phyloP scores from a whole-genome alignment of 345 rosid genomes.

The Populus alba region DNA sequence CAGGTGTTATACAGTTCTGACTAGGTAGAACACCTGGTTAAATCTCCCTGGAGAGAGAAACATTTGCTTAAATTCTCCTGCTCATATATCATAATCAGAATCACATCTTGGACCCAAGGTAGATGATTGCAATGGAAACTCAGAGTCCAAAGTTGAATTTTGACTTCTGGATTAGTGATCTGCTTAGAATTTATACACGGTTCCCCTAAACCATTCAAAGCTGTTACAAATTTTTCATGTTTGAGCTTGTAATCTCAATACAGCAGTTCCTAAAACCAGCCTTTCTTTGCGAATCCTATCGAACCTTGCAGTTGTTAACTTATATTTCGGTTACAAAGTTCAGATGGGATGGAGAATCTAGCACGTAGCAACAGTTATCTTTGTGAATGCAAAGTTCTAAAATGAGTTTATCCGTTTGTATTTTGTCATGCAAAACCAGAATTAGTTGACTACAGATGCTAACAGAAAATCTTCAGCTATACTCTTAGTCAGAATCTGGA shows the following conservation, averaged over 20 bases:
- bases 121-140: not conserved
- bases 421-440: not conserved
- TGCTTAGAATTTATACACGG: not conserved
- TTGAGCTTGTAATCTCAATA: not conserved
- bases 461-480: not conserved
- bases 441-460: not conserved
- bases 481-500: slow-evolving; percentile 15
- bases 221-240: not conserved
- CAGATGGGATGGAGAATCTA: not conserved
- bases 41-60: not conserved
- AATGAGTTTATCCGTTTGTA: not conserved
- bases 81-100: not conserved
- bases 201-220: not conserved
- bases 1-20: not conserved
- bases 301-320: not conserved
- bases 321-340: not conserved
- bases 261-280: not conserved
- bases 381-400: not conserved
- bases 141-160: not conserved
- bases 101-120: not conserved
- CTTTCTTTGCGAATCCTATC: not conserved
- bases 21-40: not conserved
- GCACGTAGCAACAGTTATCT: not conserved
- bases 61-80: not conserved
- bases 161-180: not conserved